phyloP scores from a whole-genome alignment of 192 early-diverging fungal genomes.

The Pilaira anomala region DNA sequence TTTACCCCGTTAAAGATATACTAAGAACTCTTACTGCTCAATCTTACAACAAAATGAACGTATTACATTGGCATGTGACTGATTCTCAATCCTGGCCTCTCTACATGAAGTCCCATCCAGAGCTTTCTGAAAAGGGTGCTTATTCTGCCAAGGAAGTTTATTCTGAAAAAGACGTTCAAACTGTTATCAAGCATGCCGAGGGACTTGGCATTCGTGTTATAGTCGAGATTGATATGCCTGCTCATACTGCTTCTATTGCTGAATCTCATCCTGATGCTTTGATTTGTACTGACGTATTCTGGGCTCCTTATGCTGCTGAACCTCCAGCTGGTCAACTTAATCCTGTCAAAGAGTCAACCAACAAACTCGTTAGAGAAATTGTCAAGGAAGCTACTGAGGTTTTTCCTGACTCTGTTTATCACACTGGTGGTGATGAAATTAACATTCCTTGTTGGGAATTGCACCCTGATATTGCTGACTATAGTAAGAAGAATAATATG shows the following conservation, averaged over 20 bases:
- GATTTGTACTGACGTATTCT: slow-evolving; percentile 59
- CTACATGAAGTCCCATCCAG: slow-evolving; percentile 57
- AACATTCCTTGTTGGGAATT: slow-evolving; percentile 58
- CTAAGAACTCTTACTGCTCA: slow-evolving; percentile 65
- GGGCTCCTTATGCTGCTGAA: slow-evolving; percentile 63
- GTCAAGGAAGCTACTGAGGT: slow-evolving; percentile 54
- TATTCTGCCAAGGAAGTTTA: slow-evolving; percentile 66
- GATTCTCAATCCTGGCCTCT: slow-evolving; percentile 74
- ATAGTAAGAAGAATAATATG: slow-evolving; percentile 21
- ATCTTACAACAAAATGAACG: slow-evolving; percentile 72
- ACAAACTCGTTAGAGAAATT: slow-evolving; percentile 54
- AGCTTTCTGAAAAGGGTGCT: slow-evolving; percentile 59
- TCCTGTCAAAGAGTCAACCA: slow-evolving; percentile 57
- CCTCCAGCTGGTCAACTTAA: slow-evolving; percentile 84
- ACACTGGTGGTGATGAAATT: slow-evolving; percentile 77
- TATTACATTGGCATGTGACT: slow-evolving; percentile 74
- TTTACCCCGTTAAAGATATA: slow-evolving; percentile 54
- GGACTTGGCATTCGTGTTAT: slow-evolving; percentile 79
- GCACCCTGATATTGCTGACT: slow-evolving; percentile 32
- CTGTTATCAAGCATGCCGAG: slow-evolving; percentile 64
- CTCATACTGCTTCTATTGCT: slow-evolving; percentile 56
- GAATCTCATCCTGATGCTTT: slow-evolving; percentile 52
- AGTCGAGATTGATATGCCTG: slow-evolving; percentile 85
- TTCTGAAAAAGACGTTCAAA: slow-evolving; percentile 61
- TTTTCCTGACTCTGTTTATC: slow-evolving; percentile 72